Evolutionary conservation across 2,329 filamentous ascomycete species (phyloP).

Genomic region (Arthrinium puccinioides): DNA sequence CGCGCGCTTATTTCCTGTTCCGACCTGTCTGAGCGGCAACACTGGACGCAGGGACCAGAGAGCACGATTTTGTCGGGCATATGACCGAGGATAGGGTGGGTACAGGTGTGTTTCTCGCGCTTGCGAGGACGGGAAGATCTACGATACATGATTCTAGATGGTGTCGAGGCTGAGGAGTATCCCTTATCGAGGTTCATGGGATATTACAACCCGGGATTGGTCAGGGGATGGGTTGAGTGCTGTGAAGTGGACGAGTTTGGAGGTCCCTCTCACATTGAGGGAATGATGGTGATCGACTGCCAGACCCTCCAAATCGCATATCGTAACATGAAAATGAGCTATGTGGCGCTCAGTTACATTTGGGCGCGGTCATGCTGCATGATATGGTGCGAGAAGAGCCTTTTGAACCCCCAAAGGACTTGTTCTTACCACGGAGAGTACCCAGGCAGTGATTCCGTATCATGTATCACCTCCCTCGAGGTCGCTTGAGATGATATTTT

Average conservation of each 20-base stretch:
- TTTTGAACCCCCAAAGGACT: too few relatives aligned
- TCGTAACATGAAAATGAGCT: background rate
- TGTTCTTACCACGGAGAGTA: too few relatives aligned
- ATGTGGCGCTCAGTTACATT: conserved; percentile 6
- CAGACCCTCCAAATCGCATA: background rate
- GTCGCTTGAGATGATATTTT: too few relatives aligned
- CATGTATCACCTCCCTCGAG: too few relatives aligned
- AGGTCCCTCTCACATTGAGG: background rate
- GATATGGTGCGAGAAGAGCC: too few relatives aligned
- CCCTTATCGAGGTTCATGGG: background rate
- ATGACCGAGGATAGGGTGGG: background rate
- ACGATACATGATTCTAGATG: too few relatives aligned
- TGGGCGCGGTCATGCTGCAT: too few relatives aligned
- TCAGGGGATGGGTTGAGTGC: background rate
- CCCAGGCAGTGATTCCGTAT: too few relatives aligned
- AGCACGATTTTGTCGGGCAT: background rate
- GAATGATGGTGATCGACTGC: conserved; percentile 6
- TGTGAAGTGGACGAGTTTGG: background rate
- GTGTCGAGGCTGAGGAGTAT: background rate
- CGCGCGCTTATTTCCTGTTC: background rate
- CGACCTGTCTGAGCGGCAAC: background rate
- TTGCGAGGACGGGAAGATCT: background rate
- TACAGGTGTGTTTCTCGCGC: background rate
- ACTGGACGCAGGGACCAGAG: background rate
- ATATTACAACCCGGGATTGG: background rate